Percentiles rank a stretch among this genome's conserved stretches.
Evolutionary conservation across 2,329 filamentous ascomycete species (phyloP).

Genomic region (Neofusicoccum kwambonambiense): DNA sequence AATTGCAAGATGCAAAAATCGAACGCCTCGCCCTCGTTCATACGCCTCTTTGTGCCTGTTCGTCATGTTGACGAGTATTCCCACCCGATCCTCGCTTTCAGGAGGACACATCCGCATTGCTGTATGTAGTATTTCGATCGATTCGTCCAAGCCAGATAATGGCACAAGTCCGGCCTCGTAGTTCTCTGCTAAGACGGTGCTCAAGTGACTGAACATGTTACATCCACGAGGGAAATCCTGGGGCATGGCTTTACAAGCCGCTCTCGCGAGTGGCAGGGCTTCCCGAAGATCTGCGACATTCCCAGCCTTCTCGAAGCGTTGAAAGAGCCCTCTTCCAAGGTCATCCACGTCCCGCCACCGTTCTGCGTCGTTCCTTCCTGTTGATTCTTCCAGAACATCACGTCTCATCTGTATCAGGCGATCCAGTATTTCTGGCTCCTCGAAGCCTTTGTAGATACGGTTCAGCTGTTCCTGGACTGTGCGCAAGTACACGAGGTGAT

Average conservation of each 20-base stretch:
- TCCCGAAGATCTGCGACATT: not conserved
- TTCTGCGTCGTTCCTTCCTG: not conserved
- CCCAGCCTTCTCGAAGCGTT: not conserved
- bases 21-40: not conserved
- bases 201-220: not conserved
- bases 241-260: not conserved
- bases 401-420: not conserved
- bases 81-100: not conserved
- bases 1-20: not conserved
- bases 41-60: not conserved
- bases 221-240: not conserved
- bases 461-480: not conserved
- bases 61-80: not conserved
- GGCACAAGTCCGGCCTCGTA: not conserved
- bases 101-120: not conserved
- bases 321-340: not conserved
- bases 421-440: not conserved
- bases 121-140: not conserved
- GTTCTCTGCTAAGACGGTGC: not conserved
- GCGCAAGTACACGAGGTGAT: not conserved
- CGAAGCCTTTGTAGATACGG: not conserved
- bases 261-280: not conserved
- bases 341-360: not conserved
- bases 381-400: not conserved
- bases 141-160: not conserved